Evolutionary conservation across 306 rosid genomes (phyloP).

Genomic region (Rosa multiflora): DNA sequence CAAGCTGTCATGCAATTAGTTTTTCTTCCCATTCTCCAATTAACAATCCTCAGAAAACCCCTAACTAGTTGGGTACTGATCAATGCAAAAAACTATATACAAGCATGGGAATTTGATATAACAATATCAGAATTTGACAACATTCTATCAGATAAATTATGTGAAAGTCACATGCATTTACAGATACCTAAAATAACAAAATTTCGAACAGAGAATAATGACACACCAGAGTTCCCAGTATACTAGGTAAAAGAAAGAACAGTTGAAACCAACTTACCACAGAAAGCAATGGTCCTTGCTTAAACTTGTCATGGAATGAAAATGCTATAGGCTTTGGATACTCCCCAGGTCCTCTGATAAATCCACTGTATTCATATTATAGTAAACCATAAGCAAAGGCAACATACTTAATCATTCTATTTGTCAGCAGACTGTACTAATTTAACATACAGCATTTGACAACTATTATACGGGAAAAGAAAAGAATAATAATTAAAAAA

Average conservation of each 20-base stretch:
- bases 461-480: neutral
- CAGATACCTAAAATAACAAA: neutral
- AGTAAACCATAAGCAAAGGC: conserved; percentile 4
- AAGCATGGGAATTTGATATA: neutral
- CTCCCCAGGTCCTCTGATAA: conserved; percentile 96
- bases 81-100: neutral
- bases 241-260: neutral
- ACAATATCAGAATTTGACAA: neutral
- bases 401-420: neutral
- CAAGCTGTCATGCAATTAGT: neutral
- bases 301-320: conserved; percentile 80
- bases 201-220: neutral
- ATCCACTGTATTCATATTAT: conserved; percentile 60
- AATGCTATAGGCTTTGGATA: conserved; percentile 71
- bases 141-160: neutral
- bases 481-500: neutral
- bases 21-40: neutral
- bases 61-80: neutral
- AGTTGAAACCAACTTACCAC: conserved; percentile 55
- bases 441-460: conserved; percentile 15
- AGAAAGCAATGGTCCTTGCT: conserved; percentile 92
- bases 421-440: conserved; percentile 8
- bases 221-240: neutral
- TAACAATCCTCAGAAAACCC: neutral
- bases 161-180: neutral